A percentile compares a stretch with the other conserved stretches of the same genome.
These are phyloP conservation scores for Kodamaea sp. DNA, from an alignment of 1,139 yeast species.

Conservation along the genomic window DNA sequence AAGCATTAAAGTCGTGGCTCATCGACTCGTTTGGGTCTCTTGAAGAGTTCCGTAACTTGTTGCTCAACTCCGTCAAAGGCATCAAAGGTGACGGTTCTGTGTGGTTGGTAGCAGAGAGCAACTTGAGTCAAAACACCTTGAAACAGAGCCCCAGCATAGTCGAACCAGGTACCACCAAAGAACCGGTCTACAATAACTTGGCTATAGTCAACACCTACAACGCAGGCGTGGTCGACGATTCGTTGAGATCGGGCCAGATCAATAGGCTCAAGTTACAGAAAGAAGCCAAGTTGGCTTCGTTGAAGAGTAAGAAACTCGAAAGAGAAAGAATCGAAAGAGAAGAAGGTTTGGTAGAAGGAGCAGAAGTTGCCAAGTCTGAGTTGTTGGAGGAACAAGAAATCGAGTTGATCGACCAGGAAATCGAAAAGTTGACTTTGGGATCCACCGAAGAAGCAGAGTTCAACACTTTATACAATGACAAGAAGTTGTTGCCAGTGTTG, in stretches of 20 bases:
- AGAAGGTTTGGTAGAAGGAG: constrained; percentile 7
- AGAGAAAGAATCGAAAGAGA: constrained; percentile 17
- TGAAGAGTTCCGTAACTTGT: constrained; percentile 62
- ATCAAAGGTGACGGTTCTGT: constrained; percentile 76
- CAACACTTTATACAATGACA: constrained; percentile 35
- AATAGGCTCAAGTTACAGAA: constrained; percentile 38
- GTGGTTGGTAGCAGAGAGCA: constrained; percentile 69
- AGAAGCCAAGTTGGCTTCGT: constrained; percentile 32
- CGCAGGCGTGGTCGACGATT: constrained; percentile 65
- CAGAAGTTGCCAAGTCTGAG: constrained; percentile 11
- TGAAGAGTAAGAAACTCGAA: constrained; percentile 21
- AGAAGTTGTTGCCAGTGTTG: constrained; percentile 58
- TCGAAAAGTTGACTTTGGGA: constrained; percentile 33
- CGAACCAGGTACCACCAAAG: constrained; percentile 24
- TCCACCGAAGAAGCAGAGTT: constrained; percentile 47
- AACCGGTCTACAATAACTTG: constrained; percentile 44
- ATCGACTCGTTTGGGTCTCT: constrained; percentile 65
- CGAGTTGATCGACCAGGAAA: constrained; percentile 14
- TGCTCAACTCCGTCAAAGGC: constrained; percentile 60
- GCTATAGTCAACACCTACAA: constrained; percentile 76
- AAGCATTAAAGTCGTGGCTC: constrained; percentile 45
- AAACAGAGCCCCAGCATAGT: constrained; percentile 19
- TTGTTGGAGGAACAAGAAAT: constrained; percentile 8
- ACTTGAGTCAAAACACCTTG: constrained; percentile 30
- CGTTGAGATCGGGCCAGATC: constrained; percentile 53